Evolutionary conservation across 305 asterid species (phyloP), one percentile per base, ranked within the genome.

Genomic region (Petunia hybrid): DNA sequence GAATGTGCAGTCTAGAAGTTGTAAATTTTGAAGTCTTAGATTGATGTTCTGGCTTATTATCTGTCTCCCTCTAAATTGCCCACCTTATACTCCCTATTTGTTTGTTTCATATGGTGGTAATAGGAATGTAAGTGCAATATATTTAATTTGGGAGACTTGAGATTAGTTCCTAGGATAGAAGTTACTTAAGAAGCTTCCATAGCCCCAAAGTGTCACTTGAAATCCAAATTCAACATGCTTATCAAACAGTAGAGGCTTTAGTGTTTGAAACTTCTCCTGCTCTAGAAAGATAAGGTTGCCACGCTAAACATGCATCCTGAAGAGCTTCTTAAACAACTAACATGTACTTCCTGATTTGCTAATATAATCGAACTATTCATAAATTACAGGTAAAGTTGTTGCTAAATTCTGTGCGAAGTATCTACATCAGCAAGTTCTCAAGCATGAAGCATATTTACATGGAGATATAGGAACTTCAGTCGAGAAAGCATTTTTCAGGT

Each of bases 341-440:
- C 35, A 8, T 71, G 78, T 13, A 36, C 78, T 51, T 73, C 62
- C 45, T 73, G 63, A 35, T 48, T 41, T 61, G 70, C 8, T 51
- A 66, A 42, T 78, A 43, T 46, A 9, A 66, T 16, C 13, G 55
- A 74, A 65, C 61, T 13, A 2, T 78, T 40, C 84, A 63, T 36
- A 40, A 61, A 40, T 87, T 88, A 51, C 93, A 95, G 98, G 97
- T 68, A 94, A 94, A 87, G 99, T 92, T 76, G 99, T 95, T 36
- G 95, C 99, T 85, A 95, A 94, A 87, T 95, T 95, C 89, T 94
- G 97, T 86, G 97, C 98, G 48, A 95, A 95, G 90, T 92, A 82
- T 84, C 99, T 95, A 85, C 99, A 95, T 85, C 97, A 91, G 77
- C 97, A 94, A 88, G 93, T 95, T 87, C 93, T 92, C 86, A 94